phyloP scores from a whole-genome alignment of 495 filamentous ascomycete species.

The Aspergillus avenaceus region DNA sequence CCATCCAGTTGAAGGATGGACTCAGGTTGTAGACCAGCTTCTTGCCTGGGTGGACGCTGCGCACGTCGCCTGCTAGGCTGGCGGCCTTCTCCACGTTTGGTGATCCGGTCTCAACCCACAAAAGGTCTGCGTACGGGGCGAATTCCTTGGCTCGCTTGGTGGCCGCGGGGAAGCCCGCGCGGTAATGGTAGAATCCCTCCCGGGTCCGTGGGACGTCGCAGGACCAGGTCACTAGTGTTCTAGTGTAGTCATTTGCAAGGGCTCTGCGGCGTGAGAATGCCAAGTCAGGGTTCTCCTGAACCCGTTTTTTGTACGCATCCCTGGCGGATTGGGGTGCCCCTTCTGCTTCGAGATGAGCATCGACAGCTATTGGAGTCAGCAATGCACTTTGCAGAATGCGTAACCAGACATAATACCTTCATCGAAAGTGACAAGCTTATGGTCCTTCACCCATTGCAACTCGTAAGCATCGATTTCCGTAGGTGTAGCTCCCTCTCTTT shows the following conservation, averaged over 20 bases:
- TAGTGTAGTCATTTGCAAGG: constrained; percentile 62
- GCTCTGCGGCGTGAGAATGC: constrained; percentile 71
- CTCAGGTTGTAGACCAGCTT: constrained; percentile 93
- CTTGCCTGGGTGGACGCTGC: constrained; percentile 63
- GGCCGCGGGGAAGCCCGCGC: constrained; percentile 79
- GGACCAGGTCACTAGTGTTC: constrained; percentile 68
- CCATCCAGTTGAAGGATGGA: constrained; percentile 98
- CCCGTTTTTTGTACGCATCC: constrained; percentile 57
- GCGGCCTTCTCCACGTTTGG: constrained; percentile 74
- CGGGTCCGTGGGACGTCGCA: constrained; percentile 93
- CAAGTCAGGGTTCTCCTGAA: constrained; percentile 61
- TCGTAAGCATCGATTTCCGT: constrained; percentile 82
- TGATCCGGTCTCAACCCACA: constrained; percentile 95
- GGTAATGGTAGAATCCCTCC: constrained; percentile 96
- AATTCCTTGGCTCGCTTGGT: constrained; percentile 91
- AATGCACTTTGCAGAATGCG: neutral
- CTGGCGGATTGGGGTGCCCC: constrained; percentile 58
- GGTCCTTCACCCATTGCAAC: constrained; percentile 82
- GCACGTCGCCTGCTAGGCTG: constrained; percentile 71
- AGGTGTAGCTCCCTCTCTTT: constrained; percentile 68
- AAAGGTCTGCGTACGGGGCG: constrained; percentile 86
- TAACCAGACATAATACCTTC: constrained; percentile 52
- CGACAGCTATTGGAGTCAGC: constrained; percentile 52
- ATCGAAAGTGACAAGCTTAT: constrained; percentile 86
- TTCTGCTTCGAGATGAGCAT: constrained; percentile 63